Percentiles rank a stretch among this genome's conserved stretches.
Evolutionary conservation across 2,329 filamentous ascomycete species (phyloP).

Genomic region (Coniella lustricola): DNA sequence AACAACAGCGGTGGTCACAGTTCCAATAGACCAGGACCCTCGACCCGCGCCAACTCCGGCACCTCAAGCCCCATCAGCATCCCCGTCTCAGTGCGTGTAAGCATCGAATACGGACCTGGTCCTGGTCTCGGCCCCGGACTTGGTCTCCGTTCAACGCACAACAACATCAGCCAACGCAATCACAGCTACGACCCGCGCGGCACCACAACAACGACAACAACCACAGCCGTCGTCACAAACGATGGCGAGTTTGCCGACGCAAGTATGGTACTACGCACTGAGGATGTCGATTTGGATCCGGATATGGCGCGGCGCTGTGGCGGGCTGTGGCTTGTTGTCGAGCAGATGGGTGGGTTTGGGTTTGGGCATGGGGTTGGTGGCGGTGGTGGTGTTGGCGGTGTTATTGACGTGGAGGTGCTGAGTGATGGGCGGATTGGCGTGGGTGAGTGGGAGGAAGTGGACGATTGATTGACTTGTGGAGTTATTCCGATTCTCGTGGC

Average conservation of each 20-base stretch:
- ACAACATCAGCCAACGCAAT: too few relatives aligned
- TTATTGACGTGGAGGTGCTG: conserved; percentile 35
- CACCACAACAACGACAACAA: conserved; percentile 23
- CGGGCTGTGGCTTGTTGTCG: conserved; percentile 73
- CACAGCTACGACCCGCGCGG: too few relatives aligned
- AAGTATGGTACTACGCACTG: conserved; percentile 57
- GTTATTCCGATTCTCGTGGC: too few relatives aligned
- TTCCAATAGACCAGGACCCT: background rate
- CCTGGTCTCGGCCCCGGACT: conserved; percentile 31
- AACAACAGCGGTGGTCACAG: background rate
- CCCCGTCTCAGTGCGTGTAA: conserved; percentile 52
- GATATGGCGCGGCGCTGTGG: conserved; percentile 40
- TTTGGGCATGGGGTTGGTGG: conserved; percentile 21
- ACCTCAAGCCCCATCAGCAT: conserved; percentile 16
- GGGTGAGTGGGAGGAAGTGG: conserved; percentile 29
- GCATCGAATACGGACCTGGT: conserved; percentile 65
- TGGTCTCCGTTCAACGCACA: too few relatives aligned
- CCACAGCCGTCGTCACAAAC: conserved; percentile 56
- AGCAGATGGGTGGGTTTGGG: conserved; percentile 57
- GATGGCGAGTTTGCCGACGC: conserved; percentile 69
- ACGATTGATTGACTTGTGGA: conserved; percentile 1
- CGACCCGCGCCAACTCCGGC: conserved; percentile 20
- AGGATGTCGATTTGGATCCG: conserved; percentile 69
- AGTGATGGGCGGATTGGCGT: conserved; percentile 29
- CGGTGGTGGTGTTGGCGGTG: too few relatives aligned